phyloP scores from a whole-genome alignment of 1,284 basidiomycete genomes.

The Heliocybe sulcata region DNA sequence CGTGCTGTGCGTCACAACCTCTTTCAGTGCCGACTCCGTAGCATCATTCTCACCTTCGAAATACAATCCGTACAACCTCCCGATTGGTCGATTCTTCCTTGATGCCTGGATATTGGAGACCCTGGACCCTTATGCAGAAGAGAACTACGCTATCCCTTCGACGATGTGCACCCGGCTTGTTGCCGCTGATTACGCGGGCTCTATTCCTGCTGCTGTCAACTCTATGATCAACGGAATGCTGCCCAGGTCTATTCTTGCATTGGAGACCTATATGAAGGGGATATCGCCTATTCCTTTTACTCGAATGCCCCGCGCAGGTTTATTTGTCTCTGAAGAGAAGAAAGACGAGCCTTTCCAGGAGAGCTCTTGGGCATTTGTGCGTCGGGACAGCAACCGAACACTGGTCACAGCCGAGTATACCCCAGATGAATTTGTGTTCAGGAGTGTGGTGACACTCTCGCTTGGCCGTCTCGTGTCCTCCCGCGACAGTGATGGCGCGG shows the following conservation, averaged over 20 bases:
- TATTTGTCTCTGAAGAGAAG: constrained; percentile 47
- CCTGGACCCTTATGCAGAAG: constrained; percentile 92
- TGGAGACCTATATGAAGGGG: constrained; percentile 67
- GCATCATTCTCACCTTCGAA: constrained; percentile 53
- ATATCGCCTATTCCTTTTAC: constrained; percentile 56
- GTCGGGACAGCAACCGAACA: constrained; percentile 47
- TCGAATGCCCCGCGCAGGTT: constrained; percentile 55
- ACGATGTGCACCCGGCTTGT: constrained; percentile 86
- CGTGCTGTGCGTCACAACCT: constrained; percentile 73
- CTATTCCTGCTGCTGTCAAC: constrained; percentile 83
- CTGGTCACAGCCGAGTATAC: constrained; percentile 45
- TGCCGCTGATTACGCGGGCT: constrained; percentile 86
- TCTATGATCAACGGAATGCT: constrained; percentile 80
- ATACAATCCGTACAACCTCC: constrained; percentile 74
- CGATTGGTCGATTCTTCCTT: constrained; percentile 78
- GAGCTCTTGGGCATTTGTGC: constrained; percentile 47
- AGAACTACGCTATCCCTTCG: constrained; percentile 93
- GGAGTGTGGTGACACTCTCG: constrained; percentile 37
- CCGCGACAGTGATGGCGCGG: constrained; percentile 6
- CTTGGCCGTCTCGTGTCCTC: constrained; percentile 5
- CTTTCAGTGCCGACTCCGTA: constrained; percentile 61
- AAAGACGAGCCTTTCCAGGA: constrained; percentile 30
- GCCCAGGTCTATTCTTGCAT: constrained; percentile 58
- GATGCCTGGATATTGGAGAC: constrained; percentile 98
- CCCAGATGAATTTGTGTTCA: constrained; percentile 41